Evolutionary conservation across 106 monocot genomes (phyloP).

Genomic region (Acorus calamus): DNA sequence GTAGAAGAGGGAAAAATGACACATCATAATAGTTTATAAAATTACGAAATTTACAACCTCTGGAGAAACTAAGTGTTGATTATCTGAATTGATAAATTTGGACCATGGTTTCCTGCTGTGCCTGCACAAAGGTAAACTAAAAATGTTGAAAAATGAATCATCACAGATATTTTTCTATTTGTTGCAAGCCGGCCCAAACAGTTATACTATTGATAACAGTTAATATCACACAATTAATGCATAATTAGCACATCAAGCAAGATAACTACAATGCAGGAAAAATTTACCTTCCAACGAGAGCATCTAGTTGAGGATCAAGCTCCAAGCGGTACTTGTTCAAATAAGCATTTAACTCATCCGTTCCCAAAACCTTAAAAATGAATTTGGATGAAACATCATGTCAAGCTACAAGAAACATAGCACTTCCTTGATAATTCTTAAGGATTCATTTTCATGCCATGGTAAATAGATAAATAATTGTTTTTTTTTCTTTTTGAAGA

Average conservation of each 20-base stretch:
- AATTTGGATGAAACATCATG: neutral
- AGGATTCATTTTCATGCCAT: too few species aligned
- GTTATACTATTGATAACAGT: neutral
- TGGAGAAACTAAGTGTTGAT: constrained; percentile 35
- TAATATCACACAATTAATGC: neutral
- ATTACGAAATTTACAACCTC: constrained; percentile 11
- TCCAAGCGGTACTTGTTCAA: constrained; percentile 64
- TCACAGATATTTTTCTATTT: too few species aligned
- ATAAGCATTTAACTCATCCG: constrained; percentile 68
- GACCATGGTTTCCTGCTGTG: constrained; percentile 40
- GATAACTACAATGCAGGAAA: neutral
- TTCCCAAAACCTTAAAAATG: constrained; percentile 60
- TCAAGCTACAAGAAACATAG: too few species aligned
- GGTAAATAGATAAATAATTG: too few species aligned
- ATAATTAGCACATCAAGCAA: neutral
- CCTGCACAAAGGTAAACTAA: constrained; percentile 13
- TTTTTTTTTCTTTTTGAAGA: too few species aligned
- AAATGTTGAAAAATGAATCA: neutral
- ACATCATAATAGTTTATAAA: too few species aligned
- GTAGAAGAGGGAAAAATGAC: too few species aligned
- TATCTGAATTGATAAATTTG: constrained; percentile 35
- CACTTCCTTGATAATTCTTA: too few species aligned
- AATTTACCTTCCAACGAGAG: constrained; percentile 72
- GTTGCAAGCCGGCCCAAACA: neutral
- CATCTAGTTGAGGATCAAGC: constrained; percentile 82